Base-by-base conservation (phyloP, 495 filamentous ascomycete genomes). In the Parathielavia hyrcaniae region DNA sequence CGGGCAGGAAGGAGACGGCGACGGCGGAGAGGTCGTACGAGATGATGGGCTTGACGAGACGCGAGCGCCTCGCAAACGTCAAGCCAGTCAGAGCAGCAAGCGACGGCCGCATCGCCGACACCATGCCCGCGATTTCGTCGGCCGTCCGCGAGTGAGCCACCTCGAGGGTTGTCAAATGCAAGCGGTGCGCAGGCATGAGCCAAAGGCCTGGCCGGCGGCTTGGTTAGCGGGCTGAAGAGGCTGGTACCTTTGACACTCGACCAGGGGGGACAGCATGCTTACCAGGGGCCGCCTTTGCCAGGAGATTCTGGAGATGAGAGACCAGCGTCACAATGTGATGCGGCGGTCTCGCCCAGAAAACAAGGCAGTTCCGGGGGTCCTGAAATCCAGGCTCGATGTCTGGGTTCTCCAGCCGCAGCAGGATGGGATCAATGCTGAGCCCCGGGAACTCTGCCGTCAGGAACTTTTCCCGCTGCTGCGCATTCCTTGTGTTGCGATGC, bases 131-230 rank as follows among this genome's bases (percentile, higher is more conserved):
- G 39, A 95, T 86, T 55, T 88, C 83, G 0, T 70, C 64, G 1
- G 77, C 63, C 0, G 85, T 86, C 14, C 77, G 78, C 0, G 85
- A 89, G 67, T 89, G 87, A 9, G 83, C 81, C 50, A 96, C 72
- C 69, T 98, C 92, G 9, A 96, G 76, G 1, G 85, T 83, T 0
- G 93, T 98, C 70, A 96, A 80, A 73, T 97, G 92, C 51, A 96
- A 85, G 60, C 80, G 76, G 50, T 84, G 73, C 8, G 75, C 64
- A 9, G 91, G 90, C 81, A 92, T 91, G 20, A 91, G 76, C 92
- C 93, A 97, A 26, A 97, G 71, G 55, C 79, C 89, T 93, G 32
- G 5, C 23, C 11, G n/a, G 5, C 17, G 2, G 14, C 16, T 0
- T 16, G 12, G 43, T 54, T 2, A 49, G 35, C 17, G n/a, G n/a